Evolutionary conservation across 352 stramenopile species (phyloP).

Genomic region (Phytopythium boreale): DNA sequence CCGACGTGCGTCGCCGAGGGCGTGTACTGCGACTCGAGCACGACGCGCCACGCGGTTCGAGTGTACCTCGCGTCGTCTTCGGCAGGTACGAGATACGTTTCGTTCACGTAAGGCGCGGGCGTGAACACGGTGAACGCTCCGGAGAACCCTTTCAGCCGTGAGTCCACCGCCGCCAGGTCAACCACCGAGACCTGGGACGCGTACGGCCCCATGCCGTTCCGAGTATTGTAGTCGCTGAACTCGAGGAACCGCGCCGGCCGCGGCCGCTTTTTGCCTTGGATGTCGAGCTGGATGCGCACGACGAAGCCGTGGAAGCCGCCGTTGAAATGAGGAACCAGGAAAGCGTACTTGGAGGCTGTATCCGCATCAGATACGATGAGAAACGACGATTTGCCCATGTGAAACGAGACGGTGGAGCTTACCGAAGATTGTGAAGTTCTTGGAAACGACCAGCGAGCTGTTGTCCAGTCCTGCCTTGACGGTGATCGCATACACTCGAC

Average conservation of each 20-base stretch:
- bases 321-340: slow-evolving; percentile 72
- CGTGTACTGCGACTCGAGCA: slow-evolving; percentile 48
- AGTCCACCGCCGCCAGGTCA: slow-evolving; percentile 46
- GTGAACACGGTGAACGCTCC: slow-evolving; percentile 61
- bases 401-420: slow-evolving; percentile 1
- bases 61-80: slow-evolving; percentile 49
- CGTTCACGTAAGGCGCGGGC: slow-evolving; percentile 49
- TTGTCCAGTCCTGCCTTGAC: slow-evolving; percentile 60
- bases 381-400: too few species aligned
- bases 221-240: slow-evolving; percentile 75
- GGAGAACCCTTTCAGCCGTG: slow-evolving; percentile 51
- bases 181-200: slow-evolving; percentile 51
- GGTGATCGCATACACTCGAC: slow-evolving; percentile 53
- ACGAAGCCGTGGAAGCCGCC: slow-evolving; percentile 61
- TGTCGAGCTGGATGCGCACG: slow-evolving; percentile 60
- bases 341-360: slow-evolving; percentile 68
- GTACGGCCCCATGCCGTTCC: slow-evolving; percentile 66
- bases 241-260: slow-evolving; percentile 70
- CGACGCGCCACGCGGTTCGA: slow-evolving; percentile 35
- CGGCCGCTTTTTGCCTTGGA: slow-evolving; percentile 72
- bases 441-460: slow-evolving; percentile 48
- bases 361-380: not conserved
- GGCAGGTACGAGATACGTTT: slow-evolving; percentile 52
- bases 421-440: slow-evolving; percentile 61
- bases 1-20: slow-evolving; percentile 37